These are phyloP conservation scores for Stygiomarasmius scandens DNA, from an alignment of 1,284 basidiomycete species.

Conservation along the genomic window DNA sequence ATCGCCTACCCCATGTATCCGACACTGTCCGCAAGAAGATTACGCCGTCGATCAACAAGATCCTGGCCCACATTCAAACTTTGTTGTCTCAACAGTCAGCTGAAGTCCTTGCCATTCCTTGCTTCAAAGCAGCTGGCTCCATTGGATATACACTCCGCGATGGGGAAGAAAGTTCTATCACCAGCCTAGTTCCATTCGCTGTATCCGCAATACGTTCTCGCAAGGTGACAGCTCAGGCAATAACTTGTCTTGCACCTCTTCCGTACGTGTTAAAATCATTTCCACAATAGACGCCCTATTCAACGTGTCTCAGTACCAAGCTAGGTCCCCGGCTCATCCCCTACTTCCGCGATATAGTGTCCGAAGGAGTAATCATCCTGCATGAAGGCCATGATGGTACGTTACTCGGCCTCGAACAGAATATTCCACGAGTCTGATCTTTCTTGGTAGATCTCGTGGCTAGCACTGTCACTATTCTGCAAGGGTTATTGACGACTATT, in stretches of 20 bases:
- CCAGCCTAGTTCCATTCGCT: constrained; percentile 55
- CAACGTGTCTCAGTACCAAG: constrained; percentile 50
- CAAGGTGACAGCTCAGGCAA: constrained; percentile 40
- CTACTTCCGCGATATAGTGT: constrained; percentile 73
- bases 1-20: constrained; percentile 66
- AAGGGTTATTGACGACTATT: constrained; percentile 58
- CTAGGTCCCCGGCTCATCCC: constrained; percentile 89
- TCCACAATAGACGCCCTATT: constrained; percentile 11
- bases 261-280: constrained; percentile 45
- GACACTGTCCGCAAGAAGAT: constrained; percentile 58
- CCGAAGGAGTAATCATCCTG: constrained; percentile 56
- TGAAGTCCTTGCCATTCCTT: constrained; percentile 40
- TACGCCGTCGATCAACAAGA: constrained; percentile 49
- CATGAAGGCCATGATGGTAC: constrained; percentile 42
- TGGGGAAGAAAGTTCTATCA: constrained; percentile 69
- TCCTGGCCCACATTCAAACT: constrained; percentile 52
- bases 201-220: constrained; percentile 48
- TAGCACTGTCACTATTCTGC: constrained; percentile 53
- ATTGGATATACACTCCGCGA: constrained; percentile 59
- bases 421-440: constrained; percentile 7
- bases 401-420: constrained; percentile 9
- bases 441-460: constrained; percentile 29
- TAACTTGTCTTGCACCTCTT: constrained; percentile 61
- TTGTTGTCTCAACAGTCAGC: constrained; percentile 49
- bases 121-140: constrained; percentile 61